Evolutionary conservation across 2,329 filamentous ascomycete species (phyloP).

Genomic region (Colletotrichum cereale): DNA sequence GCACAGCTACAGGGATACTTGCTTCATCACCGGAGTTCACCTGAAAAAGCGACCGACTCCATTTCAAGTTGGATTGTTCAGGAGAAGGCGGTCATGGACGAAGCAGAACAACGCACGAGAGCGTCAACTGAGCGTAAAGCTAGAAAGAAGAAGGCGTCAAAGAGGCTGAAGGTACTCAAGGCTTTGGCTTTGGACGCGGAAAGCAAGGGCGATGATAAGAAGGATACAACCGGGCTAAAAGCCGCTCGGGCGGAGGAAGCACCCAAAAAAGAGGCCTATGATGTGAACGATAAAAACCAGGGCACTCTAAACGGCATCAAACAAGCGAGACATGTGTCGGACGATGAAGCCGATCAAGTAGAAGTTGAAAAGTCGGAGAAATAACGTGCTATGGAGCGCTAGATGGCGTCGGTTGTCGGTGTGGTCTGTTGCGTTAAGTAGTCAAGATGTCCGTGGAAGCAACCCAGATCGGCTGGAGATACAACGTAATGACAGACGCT

Average conservation of each 20-base stretch:
- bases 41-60: background rate
- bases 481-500: background rate
- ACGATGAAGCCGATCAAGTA: too few relatives aligned
- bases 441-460: too few relatives aligned
- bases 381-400: background rate
- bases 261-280: background rate
- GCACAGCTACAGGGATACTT: constrained; percentile 35
- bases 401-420: too few relatives aligned
- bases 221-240: background rate
- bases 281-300: background rate
- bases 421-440: too few relatives aligned
- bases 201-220: background rate
- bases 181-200: background rate
- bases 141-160: constrained; percentile 29
- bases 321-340: background rate
- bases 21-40: constrained; percentile 21
- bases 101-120: constrained; percentile 21
- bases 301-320: background rate
- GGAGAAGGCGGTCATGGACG: constrained; percentile 31
- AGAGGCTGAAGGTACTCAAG: constrained; percentile 21
- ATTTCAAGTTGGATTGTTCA: constrained; percentile 16
- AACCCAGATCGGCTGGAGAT: background rate
- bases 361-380: background rate
- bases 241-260: background rate
- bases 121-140: constrained; percentile 15